phyloP scores from a whole-genome alignment of 768 basidiomycete genomes.

The Phanerochaete sordida region DNA sequence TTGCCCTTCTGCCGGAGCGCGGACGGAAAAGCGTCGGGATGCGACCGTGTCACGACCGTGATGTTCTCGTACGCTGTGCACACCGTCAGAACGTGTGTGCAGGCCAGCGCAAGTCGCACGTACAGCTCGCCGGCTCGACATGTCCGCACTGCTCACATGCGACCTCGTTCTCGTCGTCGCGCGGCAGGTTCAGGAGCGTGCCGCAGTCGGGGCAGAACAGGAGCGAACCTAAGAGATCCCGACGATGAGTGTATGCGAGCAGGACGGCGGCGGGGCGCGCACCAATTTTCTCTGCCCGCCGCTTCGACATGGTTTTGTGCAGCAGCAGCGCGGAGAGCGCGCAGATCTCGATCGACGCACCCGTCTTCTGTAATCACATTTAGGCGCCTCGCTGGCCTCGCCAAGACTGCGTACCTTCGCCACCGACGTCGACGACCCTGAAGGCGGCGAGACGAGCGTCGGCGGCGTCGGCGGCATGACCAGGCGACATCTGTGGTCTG shows the following conservation, averaged over 20 bases:
- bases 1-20: constrained; percentile 82
- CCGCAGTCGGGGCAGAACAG: constrained; percentile 95
- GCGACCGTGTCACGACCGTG: constrained; percentile 84
- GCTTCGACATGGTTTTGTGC: constrained; percentile 16
- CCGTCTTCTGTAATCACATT: neutral
- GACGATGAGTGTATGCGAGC: neutral
- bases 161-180: constrained; percentile 68
- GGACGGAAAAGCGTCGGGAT: constrained; percentile 93
- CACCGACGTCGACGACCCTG: neutral
- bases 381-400: neutral
- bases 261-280: constrained; percentile 13
- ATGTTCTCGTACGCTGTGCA: constrained; percentile 87
- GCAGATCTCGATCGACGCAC: constrained; percentile 3
- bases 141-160: constrained; percentile 87
- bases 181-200: constrained; percentile 80
- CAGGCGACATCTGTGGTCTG: too few species aligned
- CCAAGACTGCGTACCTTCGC: neutral
- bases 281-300: constrained; percentile 48
- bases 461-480: neutral
- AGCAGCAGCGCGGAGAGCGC: neutral
- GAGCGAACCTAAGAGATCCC: constrained; percentile 62
- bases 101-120: constrained; percentile 29
- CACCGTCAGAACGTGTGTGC: neutral
- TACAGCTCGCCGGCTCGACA: constrained; percentile 85
- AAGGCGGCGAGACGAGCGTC: neutral